Conservation (phyloP, 2,329 filamentous ascomycete genomes). For the Chrysoporthe puriensis region DNA sequence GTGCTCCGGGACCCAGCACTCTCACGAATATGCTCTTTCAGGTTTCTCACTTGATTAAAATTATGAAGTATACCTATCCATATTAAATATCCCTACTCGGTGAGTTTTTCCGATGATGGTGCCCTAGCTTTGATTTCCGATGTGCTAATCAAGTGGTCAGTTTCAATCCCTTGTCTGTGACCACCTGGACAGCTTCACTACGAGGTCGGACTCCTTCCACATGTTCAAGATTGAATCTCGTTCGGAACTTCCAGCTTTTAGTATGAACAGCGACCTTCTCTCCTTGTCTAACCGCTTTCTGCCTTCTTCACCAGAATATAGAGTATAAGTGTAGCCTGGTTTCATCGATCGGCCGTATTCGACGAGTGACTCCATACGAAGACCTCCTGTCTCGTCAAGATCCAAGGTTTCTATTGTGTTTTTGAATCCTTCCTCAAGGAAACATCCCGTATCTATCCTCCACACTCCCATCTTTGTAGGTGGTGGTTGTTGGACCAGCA, state of each 20-base stretch:
- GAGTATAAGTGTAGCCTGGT: background rate
- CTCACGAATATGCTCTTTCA: background rate
- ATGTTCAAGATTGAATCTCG: background rate
- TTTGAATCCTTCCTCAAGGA: constrained; percentile 2
- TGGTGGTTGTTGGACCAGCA: constrained; percentile 26
- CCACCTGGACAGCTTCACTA: constrained; percentile 9
- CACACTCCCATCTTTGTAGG: constrained; percentile 18
- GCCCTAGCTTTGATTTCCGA: background rate
- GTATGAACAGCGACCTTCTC: constrained; percentile 11
- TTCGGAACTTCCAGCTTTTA: background rate
- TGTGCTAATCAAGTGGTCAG: background rate
- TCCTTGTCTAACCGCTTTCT: background rate
- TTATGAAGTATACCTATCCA: background rate
- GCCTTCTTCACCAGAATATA: constrained; percentile 13
- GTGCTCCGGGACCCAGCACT: background rate
- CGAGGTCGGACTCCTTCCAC: constrained; percentile 8
- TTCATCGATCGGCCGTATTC: background rate
- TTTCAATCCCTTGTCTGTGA: background rate
- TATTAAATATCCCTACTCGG: background rate
- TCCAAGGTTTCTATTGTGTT: constrained; percentile 1
- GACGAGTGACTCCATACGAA: background rate
- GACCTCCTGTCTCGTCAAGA: background rate
- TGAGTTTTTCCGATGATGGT: background rate
- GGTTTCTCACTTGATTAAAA: background rate
- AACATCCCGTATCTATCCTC: constrained; percentile 14